phyloP scores from a whole-genome alignment of 2,329 filamentous ascomycete species.

The Penicillium sclerotiorum region DNA sequence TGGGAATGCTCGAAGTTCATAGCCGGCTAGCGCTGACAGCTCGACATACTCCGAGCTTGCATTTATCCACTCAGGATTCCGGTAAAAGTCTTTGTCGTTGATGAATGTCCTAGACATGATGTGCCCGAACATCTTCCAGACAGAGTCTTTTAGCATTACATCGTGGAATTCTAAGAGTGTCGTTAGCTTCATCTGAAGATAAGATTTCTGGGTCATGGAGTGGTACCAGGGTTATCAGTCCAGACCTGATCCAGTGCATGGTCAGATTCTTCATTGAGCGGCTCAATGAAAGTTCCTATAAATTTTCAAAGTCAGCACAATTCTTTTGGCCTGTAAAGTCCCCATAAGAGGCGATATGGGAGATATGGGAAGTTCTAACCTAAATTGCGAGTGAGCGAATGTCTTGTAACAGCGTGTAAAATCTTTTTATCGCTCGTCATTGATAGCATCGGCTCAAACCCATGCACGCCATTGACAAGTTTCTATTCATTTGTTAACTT shows the following conservation, averaged over 20 bases:
- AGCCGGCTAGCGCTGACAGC: background rate
- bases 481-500: too few species aligned
- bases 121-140: constrained; percentile 4
- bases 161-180: background rate
- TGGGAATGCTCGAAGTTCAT: constrained; percentile 3
- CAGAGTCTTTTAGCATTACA: constrained; percentile 4
- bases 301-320: too few species aligned
- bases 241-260: constrained; percentile 1
- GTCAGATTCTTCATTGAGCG: constrained; percentile 2
- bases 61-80: constrained; percentile 6
- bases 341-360: too few species aligned
- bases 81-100: constrained; percentile 6
- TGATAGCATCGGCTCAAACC: too few species aligned
- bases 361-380: too few species aligned
- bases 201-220: too few species aligned
- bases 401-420: too few species aligned
- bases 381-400: too few species aligned
- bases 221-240: constrained; percentile 1
- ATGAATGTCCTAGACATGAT: constrained; percentile 8
- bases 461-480: too few species aligned
- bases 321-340: too few species aligned
- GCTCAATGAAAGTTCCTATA: too few species aligned
- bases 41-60: constrained; percentile 7
- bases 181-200: background rate
- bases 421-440: too few species aligned